phyloP scores from a whole-genome alignment of 805 yeast genomes.

The Sungouiozyma ichnusensis region DNA sequence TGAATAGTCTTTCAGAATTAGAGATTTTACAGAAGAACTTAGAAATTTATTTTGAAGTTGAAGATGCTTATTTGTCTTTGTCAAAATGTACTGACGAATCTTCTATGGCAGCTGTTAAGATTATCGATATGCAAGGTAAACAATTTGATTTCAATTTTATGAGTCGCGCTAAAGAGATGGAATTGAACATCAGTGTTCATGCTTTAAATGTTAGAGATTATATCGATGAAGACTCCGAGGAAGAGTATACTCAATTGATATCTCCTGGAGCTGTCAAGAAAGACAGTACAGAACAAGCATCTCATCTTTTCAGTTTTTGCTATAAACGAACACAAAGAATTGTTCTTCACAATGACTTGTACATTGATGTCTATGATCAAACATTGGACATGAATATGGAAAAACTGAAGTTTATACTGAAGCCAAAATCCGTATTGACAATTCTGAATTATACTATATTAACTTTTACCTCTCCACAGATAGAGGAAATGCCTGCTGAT shows the following conservation, averaged over 20 bases:
- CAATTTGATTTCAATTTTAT: constrained; percentile 48
- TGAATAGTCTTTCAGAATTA: constrained; percentile 34
- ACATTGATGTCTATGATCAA: constrained; percentile 67
- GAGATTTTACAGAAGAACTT: constrained; percentile 50
- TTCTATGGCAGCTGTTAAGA: constrained; percentile 50
- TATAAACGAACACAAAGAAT: constrained; percentile 51
- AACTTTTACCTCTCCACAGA: constrained; percentile 77
- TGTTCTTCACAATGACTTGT: constrained; percentile 40
- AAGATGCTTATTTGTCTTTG: constrained; percentile 48
- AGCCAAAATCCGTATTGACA: constrained; percentile 70
- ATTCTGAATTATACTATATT: constrained; percentile 71
- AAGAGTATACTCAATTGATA: constrained; percentile 56
- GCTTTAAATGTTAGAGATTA: constrained; percentile 68
- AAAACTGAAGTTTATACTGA: constrained; percentile 61
- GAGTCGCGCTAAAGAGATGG: constrained; percentile 51
- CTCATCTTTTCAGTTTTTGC: constrained; percentile 47
- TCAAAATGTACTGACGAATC: constrained; percentile 56
- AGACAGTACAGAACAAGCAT: constrained; percentile 22
- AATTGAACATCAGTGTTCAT: constrained; percentile 50
- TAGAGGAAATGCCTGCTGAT: constrained; percentile 60
- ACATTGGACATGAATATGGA: constrained; percentile 63
- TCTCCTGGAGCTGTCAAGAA: constrained; percentile 39
- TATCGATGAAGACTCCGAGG: constrained; percentile 46
- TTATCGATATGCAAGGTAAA: constrained; percentile 67
- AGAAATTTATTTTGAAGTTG: constrained; percentile 66